A percentile compares a stretch with the other conserved stretches of the same genome.
Conservation (phyloP, 352 stramenopile species). For the Peronosclerospora sorghi region DNA sequence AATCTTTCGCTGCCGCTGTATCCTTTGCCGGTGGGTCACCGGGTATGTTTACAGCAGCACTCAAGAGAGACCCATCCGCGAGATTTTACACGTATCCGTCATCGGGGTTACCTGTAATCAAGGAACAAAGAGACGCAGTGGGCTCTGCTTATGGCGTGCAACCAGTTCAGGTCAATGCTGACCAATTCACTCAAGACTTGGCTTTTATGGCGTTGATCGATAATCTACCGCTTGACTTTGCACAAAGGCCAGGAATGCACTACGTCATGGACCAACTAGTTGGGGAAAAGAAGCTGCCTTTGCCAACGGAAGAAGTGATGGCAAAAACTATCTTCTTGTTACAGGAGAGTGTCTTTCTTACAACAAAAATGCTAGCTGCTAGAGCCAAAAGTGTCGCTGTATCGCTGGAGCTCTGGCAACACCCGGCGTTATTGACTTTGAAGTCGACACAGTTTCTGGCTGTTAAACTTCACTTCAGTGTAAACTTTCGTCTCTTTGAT, state of each 20-base stretch:
- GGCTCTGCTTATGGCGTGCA: conserved; percentile 12
- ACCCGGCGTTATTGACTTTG: conserved; percentile 23
- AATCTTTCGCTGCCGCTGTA: conserved; percentile 31
- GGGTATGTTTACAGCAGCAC: conserved; percentile 11
- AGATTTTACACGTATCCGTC: conserved; percentile 15
- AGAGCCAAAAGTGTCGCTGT: conserved; percentile 49
- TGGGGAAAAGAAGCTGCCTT: conserved; percentile 48
- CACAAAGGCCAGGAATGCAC: conserved; percentile 47
- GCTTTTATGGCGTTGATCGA: conserved; percentile 62
- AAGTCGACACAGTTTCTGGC: conserved; percentile 43
- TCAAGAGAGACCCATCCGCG: conserved; percentile 17
- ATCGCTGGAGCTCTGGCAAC: conserved; percentile 54
- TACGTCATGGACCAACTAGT: conserved; percentile 57
- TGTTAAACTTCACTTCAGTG: conserved; percentile 64
- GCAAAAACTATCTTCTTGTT: conserved; percentile 54
- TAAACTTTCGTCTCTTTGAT: conserved; percentile 61
- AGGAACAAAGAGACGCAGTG: conserved; percentile 33
- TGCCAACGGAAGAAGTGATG: conserved; percentile 48
- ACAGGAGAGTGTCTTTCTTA: conserved; percentile 60
- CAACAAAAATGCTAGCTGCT: conserved; percentile 51
- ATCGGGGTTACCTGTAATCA: conserved; percentile 13
- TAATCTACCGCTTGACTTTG: conserved; percentile 57
- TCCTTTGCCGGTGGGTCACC: conserved; percentile 28
- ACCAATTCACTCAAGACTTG: conserved; percentile 66
- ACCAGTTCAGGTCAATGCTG: conserved; percentile 27